Evolutionary conservation across 2,329 filamentous ascomycete genomes (phyloP), one percentile per base, ranked within the genome.

Genomic region (Chrysoporthe puriensis): DNA sequence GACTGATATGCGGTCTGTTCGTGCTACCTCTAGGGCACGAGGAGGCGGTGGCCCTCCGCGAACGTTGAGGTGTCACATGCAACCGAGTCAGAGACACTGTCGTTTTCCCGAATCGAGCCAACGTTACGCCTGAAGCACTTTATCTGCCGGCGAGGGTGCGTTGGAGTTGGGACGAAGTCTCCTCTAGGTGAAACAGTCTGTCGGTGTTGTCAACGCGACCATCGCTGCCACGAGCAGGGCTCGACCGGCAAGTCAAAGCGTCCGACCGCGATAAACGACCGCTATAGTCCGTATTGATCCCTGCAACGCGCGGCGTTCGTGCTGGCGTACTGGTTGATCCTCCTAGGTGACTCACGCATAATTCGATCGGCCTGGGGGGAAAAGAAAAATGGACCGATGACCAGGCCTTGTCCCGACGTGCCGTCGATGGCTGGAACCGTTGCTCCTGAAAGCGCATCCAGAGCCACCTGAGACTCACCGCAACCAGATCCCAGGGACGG

Each of bases 401-500:
- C 50, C 50, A 54, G 14, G 50, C 50, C 50, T 52, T 16, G 50
- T 54, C 50, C 21, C 26, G 32, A 16, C 11, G 26, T 21, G 26
- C 32, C 21, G 21, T 32, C 13, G 21, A 54, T 34, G 26, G 13
- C 50, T 54, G 32, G 48, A 54, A 32, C 26, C 50, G 50, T 54
- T 32, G 21, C 21, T 54, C 26, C 11, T 26, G 50, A 21, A 52
- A 26, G 26, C 50, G 26, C 50, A 54, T 21, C 50, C 34, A 54
- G n/a, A 56, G 62, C 62, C 50, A 63, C 62, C 62, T 63, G 62
- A 63, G 62, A 63, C 62, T 63, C 62, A 56, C 62, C 62, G 62
- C 62, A 63, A 63, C n/a, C 54, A 63, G 13, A 52, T 42, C 18
- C 62, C 48, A 48, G 26, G 56, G 43, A 34, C 26, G 61, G 34